A percentile compares a stretch with the other conserved stretches of the same genome.
phyloP scores from a whole-genome alignment of 768 basidiomycete species.

The Grammothele lineata region DNA sequence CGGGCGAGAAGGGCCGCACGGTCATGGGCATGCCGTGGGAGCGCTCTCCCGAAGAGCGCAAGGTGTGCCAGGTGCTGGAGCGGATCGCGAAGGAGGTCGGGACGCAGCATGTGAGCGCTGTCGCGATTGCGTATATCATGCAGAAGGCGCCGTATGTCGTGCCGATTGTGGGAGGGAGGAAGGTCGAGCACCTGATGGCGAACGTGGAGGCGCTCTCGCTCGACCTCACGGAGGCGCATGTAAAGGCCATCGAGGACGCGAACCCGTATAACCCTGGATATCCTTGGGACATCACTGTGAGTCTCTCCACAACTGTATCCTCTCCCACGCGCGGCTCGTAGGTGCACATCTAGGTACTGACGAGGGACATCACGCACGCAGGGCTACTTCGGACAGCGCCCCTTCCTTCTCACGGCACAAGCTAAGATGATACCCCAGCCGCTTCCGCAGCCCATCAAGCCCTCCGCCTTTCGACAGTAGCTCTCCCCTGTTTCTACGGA shows the following conservation, averaged over 20 bases:
- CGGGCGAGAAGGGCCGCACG: constrained; percentile 20
- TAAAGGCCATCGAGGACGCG: constrained; percentile 38
- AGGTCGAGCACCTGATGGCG: constrained; percentile 44
- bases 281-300: too few species aligned
- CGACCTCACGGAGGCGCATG: constrained; percentile 38
- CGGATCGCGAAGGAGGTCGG: constrained; percentile 49
- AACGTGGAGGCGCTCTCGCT: constrained; percentile 50
- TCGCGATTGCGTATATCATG: constrained; percentile 51
- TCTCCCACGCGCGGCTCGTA: too few species aligned
- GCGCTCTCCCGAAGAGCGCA: constrained; percentile 40
- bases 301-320: too few species aligned
- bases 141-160: constrained; percentile 44
- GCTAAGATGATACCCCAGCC: too few species aligned
- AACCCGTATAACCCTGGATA: not conserved
- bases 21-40: too few species aligned
- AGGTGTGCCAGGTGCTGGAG: constrained; percentile 41
- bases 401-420: too few species aligned
- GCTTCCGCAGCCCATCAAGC: too few species aligned
- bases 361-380: too few species aligned
- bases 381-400: too few species aligned
- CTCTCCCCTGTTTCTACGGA: too few species aligned
- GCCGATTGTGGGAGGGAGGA: constrained; percentile 45
- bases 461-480: too few species aligned
- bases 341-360: too few species aligned
- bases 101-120: constrained; percentile 21